A percentile compares a stretch with the other conserved stretches of the same genome.
These are phyloP conservation scores for Mortierella sp. DNA, from an alignment of 371 early-diverging fungal genomes.

Conservation along the genomic window DNA sequence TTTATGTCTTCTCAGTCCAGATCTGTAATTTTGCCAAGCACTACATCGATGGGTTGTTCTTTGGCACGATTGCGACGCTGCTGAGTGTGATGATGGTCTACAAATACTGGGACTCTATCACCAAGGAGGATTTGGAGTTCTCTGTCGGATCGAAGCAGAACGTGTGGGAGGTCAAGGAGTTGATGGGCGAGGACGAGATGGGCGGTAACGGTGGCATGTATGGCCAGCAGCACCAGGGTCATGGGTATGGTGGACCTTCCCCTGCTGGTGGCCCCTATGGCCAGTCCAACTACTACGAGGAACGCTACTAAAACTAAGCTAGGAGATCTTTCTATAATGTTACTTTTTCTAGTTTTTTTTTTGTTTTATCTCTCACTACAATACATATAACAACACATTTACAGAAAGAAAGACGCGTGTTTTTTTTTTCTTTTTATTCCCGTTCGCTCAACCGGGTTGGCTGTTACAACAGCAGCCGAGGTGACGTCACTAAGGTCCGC, in stretches of 20 bases:
- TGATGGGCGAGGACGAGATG: constrained; percentile 68
- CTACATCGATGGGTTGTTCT: constrained; percentile 97
- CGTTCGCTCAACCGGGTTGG: too few relatives aligned
- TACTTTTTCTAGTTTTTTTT: background rate
- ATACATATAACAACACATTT: background rate
- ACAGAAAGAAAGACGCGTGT: too few relatives aligned
- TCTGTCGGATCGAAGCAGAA: constrained; percentile 91
- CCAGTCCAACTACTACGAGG: constrained; percentile 46
- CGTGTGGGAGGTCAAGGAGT: constrained; percentile 95
- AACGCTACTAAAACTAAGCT: constrained; percentile 18
- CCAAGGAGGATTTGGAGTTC: constrained; percentile 98
- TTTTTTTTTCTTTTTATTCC: background rate
- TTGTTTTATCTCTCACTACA: background rate
- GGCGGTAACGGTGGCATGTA: constrained; percentile 29
- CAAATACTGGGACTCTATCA: constrained; percentile 99
- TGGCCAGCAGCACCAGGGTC: constrained; percentile 32
- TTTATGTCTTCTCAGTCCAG: constrained; percentile 80
- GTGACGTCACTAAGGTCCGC: too few relatives aligned
- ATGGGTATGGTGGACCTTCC: constrained; percentile 18
- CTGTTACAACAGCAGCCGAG: too few relatives aligned
- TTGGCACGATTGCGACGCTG: constrained; percentile 92
- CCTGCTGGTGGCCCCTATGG: constrained; percentile 42
- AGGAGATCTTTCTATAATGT: background rate
- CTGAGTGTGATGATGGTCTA: constrained; percentile 99
- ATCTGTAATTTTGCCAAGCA: constrained; percentile 93